Evolutionary conservation across 2,329 filamentous ascomycete genomes (phyloP), one percentile per base, ranked within the genome.

Genomic region (Sporothrix inflata): DNA sequence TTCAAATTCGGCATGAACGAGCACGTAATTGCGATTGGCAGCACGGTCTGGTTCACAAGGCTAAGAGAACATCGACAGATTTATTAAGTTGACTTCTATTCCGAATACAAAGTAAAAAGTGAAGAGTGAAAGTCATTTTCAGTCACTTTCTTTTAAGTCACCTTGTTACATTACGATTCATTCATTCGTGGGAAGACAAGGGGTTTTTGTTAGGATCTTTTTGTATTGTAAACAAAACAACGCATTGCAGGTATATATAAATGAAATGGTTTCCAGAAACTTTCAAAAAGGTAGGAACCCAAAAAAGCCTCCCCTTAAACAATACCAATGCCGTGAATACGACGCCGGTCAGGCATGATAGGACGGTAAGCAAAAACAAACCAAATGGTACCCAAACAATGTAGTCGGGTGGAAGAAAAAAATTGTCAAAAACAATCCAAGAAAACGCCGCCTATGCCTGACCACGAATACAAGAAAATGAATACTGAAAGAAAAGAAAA

Each of bases 381-480:
- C 34, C 14, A 49, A 65, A 38, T 16, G 19, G 19, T 8, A 57
- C 11, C 30, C 5, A 21, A 40, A 14, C n/a, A 60, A 53, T 12
- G 45, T 55, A 51, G 38, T 53, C 65, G 16, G 3, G 12, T 14
- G 3, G 38, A 55, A 34, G 63, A 34, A 60, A 66, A 45, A 24
- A 61, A 4, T 34, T 2, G 6, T 68, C 40, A 30, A 57, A 40
- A 14, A 61, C 27, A 55, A 69, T 16, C 24, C 34, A 70, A 16
- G n/a, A 61, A 57, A 74, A 74, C 74, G 71, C 74, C 74, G 70
- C 69, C 74, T 53, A 74, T 74, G 72, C 74, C 72, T 72, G 72
- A 55, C 68, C 71, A 65, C 38, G 61, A 30, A 69, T 65, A 24
- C 45, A 14, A 49, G 14, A 45, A 34, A 27, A 47, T 55, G 21